Base-by-base conservation (phyloP, 108 stramenopile species). In the Skeletonema menzelii region DNA sequence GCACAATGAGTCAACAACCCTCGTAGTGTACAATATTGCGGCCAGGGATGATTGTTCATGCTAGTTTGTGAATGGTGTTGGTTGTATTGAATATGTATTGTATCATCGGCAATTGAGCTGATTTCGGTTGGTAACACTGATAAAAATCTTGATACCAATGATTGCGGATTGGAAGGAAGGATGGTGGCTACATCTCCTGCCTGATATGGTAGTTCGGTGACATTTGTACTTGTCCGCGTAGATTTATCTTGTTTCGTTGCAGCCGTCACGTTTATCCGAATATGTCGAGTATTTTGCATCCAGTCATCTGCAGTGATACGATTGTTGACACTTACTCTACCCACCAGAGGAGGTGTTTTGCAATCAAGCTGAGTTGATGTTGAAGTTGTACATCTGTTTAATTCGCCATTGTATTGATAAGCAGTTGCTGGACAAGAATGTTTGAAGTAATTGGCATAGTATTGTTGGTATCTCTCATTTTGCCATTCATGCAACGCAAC, bases 171-270 rank as follows among this genome's bases (percentile, higher is more conserved):
- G 60, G 61, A 85, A 27, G 92, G 92, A 58, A 91, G 64, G 2
- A 91, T 79, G 4, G 88, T 77, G 11, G 87, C 90, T 26, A 94
- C 69, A 77, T 94, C 93, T 47, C 93, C 93, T 22, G 93, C 93
- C 44, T 63, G 69, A 67, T 94, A 94, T 10, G 88, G 87, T 26
- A 89, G 65, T 22, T 57, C 20, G 22, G 17, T 67, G 4, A 44
- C 66, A 12, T 57, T 53, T 20, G 49, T 22, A 10, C 22, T 8
- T 8, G 8, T 8, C 2, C 1, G 2, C 17, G 49, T 22, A 22
- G 49, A 5, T 24, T 8, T 6, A n/a, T 53, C 49, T 24, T 8
- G 8, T 22, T 22, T 22, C 49, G 24, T 53, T 53, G 49, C 8
- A 2, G 17, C 44, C 5, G 44, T 60, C 5, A 81, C 70, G 13